These are phyloP conservation scores for Ramularia collo-cygni DNA, from an alignment of 2,329 filamentous ascomycete species.

Conservation along the genomic window DNA sequence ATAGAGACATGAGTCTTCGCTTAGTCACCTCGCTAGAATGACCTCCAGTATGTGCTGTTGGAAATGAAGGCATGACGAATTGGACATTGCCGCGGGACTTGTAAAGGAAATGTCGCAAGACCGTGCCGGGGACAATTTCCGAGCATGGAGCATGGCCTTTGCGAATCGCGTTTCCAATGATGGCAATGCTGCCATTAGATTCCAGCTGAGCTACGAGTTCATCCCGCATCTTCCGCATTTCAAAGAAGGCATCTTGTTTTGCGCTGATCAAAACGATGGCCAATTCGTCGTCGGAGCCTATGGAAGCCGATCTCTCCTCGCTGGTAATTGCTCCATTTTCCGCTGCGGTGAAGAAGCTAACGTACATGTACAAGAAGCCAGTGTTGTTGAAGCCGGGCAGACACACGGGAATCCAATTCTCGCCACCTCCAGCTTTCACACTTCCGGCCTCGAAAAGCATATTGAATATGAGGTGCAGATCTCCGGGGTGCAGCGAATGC, in stretches of 20 bases:
- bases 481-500: conserved; percentile 90
- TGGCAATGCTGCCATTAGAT: conserved; percentile 65
- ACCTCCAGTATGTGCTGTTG: conserved; percentile 55
- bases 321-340: conserved; percentile 31
- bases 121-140: conserved; percentile 72
- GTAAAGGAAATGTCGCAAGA: conserved; percentile 87
- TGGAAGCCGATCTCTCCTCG: conserved; percentile 28
- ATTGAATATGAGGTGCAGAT: conserved; percentile 95
- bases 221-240: conserved; percentile 66
- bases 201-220: conserved; percentile 62
- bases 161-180: conserved; percentile 65
- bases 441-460: conserved; percentile 97
- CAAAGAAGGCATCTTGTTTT: conserved; percentile 89
- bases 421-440: conserved; percentile 84
- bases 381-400: conserved; percentile 95
- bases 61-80: conserved; percentile 81
- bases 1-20: conserved; percentile 66
- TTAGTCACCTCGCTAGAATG: conserved; percentile 14
- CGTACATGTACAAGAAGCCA: conserved; percentile 98
- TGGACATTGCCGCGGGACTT: conserved; percentile 93
- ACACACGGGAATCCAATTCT: conserved; percentile 96
- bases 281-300: conserved; percentile 53
- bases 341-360: conserved; percentile 68
- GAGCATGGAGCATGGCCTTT: conserved; percentile 64
- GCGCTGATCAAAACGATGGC: conserved; percentile 88